Base-by-base conservation (phyloP, 2,329 filamentous ascomycete genomes). In the Lecanoromycetidae sp. region DNA sequence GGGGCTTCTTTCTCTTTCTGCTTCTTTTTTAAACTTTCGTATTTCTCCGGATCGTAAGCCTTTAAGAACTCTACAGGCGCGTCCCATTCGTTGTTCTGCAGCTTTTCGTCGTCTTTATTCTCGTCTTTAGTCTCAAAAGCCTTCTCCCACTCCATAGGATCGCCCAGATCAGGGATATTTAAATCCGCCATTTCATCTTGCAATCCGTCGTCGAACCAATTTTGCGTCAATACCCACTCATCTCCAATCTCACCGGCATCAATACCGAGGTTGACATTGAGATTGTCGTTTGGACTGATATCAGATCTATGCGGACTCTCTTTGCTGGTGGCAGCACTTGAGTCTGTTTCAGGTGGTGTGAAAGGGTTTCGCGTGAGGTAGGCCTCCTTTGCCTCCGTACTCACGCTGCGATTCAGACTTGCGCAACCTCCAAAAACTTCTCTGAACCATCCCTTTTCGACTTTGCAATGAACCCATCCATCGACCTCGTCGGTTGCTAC, bases 141-240 rank as follows among this genome's bases (percentile, higher is more conserved):
- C 10, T 27, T 55, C n/a, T 67, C 63, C 64, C 66, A 69, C 44
- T 68, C 62, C 26, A 67, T 56, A n/a, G n/a, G n/a, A 27, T 60
- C 58, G 32, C 58, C 54, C 49, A 59, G 60, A 5, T 58, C 51
- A 47, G 10, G 50, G 53, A 45, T 55, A 53, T 40, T 58, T 58
- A 29, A 58, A 50, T 5, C 56, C 47, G 25, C 59, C 56, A 29
- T 60, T 56, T 42, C 51, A 6, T 20, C 34, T 2, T 32, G 33
- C 26, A 44, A 30, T 15, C 32, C 36, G 9, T 60, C 52, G 53
- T 56, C 57, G 35, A 58, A 53, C 63, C 63, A 66, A 44, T 63
- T 61, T n/a, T n/a, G n/a, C 6, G 51, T 30, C 4, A 60, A 59
- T 22, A 63, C 54, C 58, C 60, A 62, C 32, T 53, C 58, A 22